Evolutionary conservation across 257 asterid species (phyloP).

Genomic region (Petunia secreta): DNA sequence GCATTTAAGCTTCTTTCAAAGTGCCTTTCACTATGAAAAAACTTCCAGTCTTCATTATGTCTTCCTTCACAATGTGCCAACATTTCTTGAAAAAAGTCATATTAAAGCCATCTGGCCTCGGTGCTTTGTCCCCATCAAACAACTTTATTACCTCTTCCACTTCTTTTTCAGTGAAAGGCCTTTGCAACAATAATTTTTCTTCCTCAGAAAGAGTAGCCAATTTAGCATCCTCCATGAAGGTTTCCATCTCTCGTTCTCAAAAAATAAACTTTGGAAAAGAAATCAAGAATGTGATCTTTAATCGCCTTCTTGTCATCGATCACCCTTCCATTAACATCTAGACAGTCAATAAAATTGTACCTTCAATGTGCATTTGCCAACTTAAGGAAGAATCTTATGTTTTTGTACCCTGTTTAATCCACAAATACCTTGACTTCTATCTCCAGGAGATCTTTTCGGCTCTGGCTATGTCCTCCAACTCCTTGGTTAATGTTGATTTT

Average conservation of each 20-base stretch:
- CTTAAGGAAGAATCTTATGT: background rate
- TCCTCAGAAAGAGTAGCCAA: too few relatives aligned
- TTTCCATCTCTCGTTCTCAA: background rate
- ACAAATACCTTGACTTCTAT: too few relatives aligned
- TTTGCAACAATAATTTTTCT: background rate
- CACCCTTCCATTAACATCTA: background rate
- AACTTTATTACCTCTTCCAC: background rate
- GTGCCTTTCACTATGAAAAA: background rate
- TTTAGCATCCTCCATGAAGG: too few relatives aligned
- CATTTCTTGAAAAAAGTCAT: background rate
- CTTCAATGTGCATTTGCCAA: background rate
- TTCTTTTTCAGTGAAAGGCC: background rate
- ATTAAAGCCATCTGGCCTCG: background rate
- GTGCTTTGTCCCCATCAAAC: background rate
- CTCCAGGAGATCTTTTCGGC: background rate
- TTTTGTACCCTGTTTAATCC: background rate
- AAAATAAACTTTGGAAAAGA: background rate
- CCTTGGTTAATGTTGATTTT: background rate
- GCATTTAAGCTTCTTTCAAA: background rate
- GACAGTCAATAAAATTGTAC: background rate
- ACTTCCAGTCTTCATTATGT: too few relatives aligned
- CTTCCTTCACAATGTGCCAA: background rate
- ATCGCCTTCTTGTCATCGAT: background rate
- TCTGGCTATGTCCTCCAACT: background rate
- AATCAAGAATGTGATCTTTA: background rate